These are phyloP conservation scores for Bassia scoparia DNA, from an alignment of 148 eudicot genomes.

Conservation along the genomic window DNA sequence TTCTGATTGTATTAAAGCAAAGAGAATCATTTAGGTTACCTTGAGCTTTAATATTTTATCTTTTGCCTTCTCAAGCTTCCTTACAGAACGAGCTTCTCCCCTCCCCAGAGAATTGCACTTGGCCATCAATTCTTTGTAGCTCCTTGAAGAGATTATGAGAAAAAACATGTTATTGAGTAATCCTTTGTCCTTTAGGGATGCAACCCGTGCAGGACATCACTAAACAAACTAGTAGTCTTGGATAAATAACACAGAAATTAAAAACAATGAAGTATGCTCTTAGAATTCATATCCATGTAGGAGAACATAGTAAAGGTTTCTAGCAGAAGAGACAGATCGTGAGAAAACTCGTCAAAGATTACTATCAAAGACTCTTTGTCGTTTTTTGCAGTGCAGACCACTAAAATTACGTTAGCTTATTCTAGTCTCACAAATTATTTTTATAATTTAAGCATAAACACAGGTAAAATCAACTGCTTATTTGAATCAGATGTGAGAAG, in stretches of 20 bases:
- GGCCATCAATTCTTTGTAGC: conserved; percentile 76
- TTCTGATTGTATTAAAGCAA: neutral
- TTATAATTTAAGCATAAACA: neutral
- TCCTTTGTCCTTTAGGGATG: neutral
- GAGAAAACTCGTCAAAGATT: too few species aligned
- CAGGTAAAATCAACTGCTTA: too few species aligned
- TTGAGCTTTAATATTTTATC: conserved; percentile 62
- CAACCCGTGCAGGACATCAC: neutral
- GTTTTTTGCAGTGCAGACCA: neutral
- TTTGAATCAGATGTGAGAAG: neutral
- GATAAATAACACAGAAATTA: neutral
- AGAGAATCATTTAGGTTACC: conserved; percentile 33
- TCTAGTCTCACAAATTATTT: neutral
- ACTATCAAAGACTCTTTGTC: too few species aligned
- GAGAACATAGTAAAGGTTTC: neutral
- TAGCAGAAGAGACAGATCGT: too few species aligned
- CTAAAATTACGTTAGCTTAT: too few species aligned
- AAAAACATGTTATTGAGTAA: neutral
- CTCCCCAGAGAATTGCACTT: conserved; percentile 74
- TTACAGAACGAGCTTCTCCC: conserved; percentile 61
- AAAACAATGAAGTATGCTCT: neutral
- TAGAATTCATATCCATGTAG: neutral
- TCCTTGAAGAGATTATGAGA: conserved; percentile 33
- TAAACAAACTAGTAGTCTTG: neutral
- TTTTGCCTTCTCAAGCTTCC: conserved; percentile 74